These are phyloP conservation scores for Metschnikowia reukaufii DNA, from an alignment of 805 yeast genomes.

Conservation along the genomic window DNA sequence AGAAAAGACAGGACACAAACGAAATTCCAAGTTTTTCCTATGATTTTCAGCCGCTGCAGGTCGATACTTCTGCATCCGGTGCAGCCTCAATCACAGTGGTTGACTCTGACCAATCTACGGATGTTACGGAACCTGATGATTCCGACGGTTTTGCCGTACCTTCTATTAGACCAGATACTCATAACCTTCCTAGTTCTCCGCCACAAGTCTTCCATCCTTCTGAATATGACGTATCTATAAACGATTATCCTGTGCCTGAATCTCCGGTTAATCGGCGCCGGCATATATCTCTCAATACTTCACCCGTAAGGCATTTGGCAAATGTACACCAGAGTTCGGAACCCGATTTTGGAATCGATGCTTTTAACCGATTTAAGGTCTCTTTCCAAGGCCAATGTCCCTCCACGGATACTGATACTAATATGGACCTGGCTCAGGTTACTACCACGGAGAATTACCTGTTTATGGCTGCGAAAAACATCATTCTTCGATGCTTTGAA, in stretches of 20 bases:
- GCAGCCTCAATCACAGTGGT: neutral
- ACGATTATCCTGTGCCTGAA: constrained; percentile 26
- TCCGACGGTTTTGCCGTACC: constrained; percentile 1
- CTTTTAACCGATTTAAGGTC: constrained; percentile 40
- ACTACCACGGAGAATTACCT: neutral
- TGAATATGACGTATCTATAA: constrained; percentile 32
- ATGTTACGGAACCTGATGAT: constrained; percentile 11
- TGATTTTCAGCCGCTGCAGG: neutral
- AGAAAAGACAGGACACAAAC: constrained; percentile 34
- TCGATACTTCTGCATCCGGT: neutral
- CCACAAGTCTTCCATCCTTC: constrained; percentile 36
- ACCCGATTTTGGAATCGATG: constrained; percentile 52
- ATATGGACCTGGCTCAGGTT: constrained; percentile 17
- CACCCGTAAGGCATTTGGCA: constrained; percentile 11
- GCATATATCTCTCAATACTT: constrained; percentile 12
- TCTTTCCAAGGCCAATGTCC: constrained; percentile 30
- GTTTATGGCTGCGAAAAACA: constrained; percentile 35
- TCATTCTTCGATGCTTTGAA: constrained; percentile 49
- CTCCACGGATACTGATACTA: constrained; percentile 34
- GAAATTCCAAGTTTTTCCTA: constrained; percentile 8
- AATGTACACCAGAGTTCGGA: constrained; percentile 29
- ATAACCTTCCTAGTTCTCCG: constrained; percentile 37
- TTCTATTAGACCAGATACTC: neutral
- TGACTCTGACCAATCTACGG: constrained; percentile 9
- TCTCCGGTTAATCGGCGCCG: constrained; percentile 24